phyloP scores from a whole-genome alignment of 148 eudicot species.

The Nepenthes gracilis region DNA sequence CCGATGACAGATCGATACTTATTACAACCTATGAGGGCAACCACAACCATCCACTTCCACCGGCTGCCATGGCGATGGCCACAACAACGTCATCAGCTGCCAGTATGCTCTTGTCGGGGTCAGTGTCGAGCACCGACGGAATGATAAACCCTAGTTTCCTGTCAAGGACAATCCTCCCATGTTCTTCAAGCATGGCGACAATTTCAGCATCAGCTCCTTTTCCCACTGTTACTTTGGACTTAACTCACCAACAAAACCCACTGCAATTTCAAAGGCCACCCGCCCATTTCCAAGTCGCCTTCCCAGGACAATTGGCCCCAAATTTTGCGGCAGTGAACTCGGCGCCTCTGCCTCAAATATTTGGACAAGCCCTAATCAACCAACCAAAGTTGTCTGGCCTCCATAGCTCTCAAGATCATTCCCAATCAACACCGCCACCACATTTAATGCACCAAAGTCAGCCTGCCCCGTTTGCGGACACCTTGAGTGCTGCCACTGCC shows the following conservation, averaged over 20 bases:
- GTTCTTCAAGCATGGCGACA: slow-evolving; percentile 77
- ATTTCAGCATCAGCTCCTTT: slow-evolving; percentile 95
- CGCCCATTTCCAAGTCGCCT: slow-evolving; percentile 41
- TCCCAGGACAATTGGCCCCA: slow-evolving; percentile 3
- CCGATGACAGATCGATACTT: slow-evolving; percentile 61
- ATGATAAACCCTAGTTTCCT: slow-evolving; percentile 70
- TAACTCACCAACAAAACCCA: slow-evolving; percentile 36
- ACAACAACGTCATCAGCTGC: slow-evolving; percentile 89
- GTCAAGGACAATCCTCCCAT: slow-evolving; percentile 66
- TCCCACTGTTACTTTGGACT: slow-evolving; percentile 86
- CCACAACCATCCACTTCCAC: slow-evolving; percentile 90
- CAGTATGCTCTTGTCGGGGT: slow-evolving; percentile 81
- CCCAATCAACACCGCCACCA: slow-evolving; percentile 6
- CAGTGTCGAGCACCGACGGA: slow-evolving; percentile 73
- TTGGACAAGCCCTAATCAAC: slow-evolving; percentile 40
- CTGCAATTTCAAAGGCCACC: slow-evolving; percentile 34
- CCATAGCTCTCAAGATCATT: slow-evolving; percentile 20
- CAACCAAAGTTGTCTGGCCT: slow-evolving; percentile 79
- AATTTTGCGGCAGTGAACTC: slow-evolving; percentile 1
- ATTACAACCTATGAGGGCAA: slow-evolving; percentile 89
- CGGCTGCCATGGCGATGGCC: slow-evolving; percentile 92
- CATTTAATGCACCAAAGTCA: slow-evolving; percentile 12
- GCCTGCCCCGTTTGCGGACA: slow-evolving; percentile 33
- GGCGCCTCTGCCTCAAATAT: slow-evolving; percentile 23
- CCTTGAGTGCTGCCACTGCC: slow-evolving; percentile 73